Percentiles rank a stretch among this genome's conserved stretches.
Evolutionary conservation across 176 grass and related monocot species (phyloP).

Genomic region (Coix lacrymajobi): DNA sequence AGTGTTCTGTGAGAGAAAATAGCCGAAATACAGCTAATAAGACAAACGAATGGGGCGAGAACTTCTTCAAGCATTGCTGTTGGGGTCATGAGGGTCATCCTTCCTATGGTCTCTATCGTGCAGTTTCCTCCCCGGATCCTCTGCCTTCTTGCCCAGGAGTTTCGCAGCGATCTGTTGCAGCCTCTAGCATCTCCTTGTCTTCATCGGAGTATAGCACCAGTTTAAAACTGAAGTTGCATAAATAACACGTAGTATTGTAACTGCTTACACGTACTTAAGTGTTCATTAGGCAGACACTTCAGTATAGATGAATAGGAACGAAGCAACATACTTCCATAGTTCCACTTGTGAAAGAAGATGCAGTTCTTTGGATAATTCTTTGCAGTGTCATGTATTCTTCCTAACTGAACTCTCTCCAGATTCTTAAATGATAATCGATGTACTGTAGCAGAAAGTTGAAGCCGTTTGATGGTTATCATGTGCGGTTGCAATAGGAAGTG

Average conservation of each 20-base stretch:
- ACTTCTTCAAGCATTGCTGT: too few species aligned
- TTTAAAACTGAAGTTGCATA: not conserved
- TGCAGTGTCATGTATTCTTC: not conserved
- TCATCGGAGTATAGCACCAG: too few species aligned
- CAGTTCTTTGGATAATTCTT: not conserved
- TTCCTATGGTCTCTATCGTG: too few species aligned
- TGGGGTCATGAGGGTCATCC: too few species aligned
- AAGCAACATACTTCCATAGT: not conserved
- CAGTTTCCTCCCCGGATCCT: too few species aligned
- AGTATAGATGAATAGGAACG: not conserved
- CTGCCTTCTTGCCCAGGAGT: too few species aligned
- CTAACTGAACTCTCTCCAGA: not conserved
- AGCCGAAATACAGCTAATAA: too few species aligned
- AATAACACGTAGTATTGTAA: not conserved
- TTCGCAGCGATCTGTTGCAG: too few species aligned
- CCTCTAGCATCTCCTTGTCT: too few species aligned
- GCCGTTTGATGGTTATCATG: not conserved
- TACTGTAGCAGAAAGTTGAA: not conserved
- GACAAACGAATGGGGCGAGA: too few species aligned
- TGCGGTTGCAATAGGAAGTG: not conserved
- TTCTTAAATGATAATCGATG: not conserved
- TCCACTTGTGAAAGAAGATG: not conserved
- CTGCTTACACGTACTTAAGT: not conserved
- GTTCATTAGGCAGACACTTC: not conserved
- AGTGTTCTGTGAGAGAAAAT: too few species aligned